A percentile compares a stretch with the other conserved stretches of the same genome.
Conservation (phyloP, 2,329 filamentous ascomycete genomes). For the Periconia sp. region DNA sequence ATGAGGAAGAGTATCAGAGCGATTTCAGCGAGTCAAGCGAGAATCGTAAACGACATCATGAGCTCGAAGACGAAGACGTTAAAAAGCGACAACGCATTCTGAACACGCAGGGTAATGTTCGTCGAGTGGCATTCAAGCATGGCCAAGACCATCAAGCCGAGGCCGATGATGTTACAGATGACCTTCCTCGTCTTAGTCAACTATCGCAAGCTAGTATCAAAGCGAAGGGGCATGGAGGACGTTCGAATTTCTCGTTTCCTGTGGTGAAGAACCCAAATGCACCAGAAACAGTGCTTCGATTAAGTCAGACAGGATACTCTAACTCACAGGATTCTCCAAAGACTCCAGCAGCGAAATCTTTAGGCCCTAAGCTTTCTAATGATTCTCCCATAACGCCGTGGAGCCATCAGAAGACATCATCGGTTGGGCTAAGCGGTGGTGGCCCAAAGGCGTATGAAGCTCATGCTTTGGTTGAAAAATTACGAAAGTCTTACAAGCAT, state of each 20-base stretch:
- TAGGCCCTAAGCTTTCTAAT: slow-evolving; percentile 17
- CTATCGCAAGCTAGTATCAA: slow-evolving; percentile 50
- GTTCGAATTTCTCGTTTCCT: slow-evolving; percentile 66
- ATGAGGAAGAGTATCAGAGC: slow-evolving; percentile 16
- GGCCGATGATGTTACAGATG: slow-evolving; percentile 8
- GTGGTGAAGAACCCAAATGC: slow-evolving; percentile 79
- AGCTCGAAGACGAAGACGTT: background rate
- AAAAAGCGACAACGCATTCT: slow-evolving; percentile 14
- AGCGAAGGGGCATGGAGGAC: slow-evolving; percentile 43
- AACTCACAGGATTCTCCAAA: slow-evolving; percentile 46
- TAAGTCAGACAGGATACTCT: slow-evolving; percentile 70
- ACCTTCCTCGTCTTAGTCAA: slow-evolving; percentile 22
- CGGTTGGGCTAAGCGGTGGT: slow-evolving; percentile 19
- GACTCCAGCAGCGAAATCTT: slow-evolving; percentile 32
- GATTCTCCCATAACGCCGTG: slow-evolving; percentile 38
- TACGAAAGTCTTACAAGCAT: slow-evolving; percentile 25
- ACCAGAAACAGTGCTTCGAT: slow-evolving; percentile 64
- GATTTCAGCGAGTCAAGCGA: slow-evolving; percentile 8
- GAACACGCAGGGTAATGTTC: background rate
- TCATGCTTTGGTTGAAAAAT: slow-evolving; percentile 20
- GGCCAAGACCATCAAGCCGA: background rate
- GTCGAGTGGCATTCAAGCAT: slow-evolving; percentile 17
- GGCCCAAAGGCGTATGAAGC: slow-evolving; percentile 23
- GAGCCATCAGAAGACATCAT: slow-evolving; percentile 38
- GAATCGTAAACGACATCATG: slow-evolving; percentile 26